A percentile compares a stretch with the other conserved stretches of the same genome.
Conservation (phyloP, 176 grass and related monocot genomes). For the Puccinellia tenuiflora region DNA sequence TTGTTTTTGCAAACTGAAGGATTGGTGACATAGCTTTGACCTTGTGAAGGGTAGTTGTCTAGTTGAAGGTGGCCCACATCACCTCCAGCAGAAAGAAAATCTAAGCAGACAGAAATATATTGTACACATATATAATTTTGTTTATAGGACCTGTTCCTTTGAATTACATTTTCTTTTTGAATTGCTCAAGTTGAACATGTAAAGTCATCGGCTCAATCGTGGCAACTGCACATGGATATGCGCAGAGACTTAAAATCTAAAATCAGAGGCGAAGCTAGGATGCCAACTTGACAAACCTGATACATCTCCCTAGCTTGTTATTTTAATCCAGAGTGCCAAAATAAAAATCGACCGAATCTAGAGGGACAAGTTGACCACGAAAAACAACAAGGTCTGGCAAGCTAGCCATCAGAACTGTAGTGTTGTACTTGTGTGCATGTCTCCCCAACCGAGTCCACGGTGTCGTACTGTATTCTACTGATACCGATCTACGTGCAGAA, state of each 20-base stretch:
- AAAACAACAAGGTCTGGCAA: no score
- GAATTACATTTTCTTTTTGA: no score
- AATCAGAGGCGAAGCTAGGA: not conserved
- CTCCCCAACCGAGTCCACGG: not conserved
- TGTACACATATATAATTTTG: not conserved
- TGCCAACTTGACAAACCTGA: not conserved
- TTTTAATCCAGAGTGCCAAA: not conserved
- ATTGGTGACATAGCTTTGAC: no score
- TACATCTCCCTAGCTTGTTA: not conserved
- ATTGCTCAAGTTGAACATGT: not conserved
- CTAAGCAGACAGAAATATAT: no score
- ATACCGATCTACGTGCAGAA: not conserved
- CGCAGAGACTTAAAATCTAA: not conserved
- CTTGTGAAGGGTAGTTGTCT: not conserved
- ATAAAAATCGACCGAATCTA: not conserved
- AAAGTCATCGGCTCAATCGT: not conserved
- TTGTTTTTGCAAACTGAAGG: no score
- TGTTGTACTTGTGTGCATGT: not conserved
- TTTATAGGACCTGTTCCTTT: not conserved
- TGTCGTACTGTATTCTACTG: not conserved
- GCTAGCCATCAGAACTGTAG: no score
- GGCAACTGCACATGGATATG: no score
- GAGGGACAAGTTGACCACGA: no score
- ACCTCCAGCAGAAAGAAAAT: not conserved
- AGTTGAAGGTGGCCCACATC: not conserved